phyloP scores from a whole-genome alignment of 2,329 filamentous ascomycete genomes.

The Xylariaceae sp. region DNA sequence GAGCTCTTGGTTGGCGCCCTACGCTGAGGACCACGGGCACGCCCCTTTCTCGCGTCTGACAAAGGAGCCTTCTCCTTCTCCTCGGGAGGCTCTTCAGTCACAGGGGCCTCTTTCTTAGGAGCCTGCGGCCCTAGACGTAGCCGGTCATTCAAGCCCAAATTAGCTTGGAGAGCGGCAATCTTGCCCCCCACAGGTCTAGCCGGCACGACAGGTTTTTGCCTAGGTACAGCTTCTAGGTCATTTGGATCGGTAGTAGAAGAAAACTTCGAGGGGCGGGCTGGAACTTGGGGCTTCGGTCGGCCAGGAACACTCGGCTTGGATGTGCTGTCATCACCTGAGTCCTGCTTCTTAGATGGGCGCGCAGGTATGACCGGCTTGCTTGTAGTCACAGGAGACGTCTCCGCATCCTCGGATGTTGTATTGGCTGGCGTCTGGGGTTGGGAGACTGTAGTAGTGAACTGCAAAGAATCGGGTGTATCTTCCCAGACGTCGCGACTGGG shows the following conservation, averaged over 20 bases:
- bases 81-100: slow-evolving; percentile 49
- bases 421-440: slow-evolving; percentile 43
- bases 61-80: slow-evolving; percentile 74
- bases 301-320: slow-evolving; percentile 47
- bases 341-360: slow-evolving; percentile 41
- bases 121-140: slow-evolving; percentile 80
- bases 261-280: slow-evolving; percentile 45
- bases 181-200: slow-evolving; percentile 75
- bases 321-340: slow-evolving; percentile 27
- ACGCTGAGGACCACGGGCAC: slow-evolving; percentile 82
- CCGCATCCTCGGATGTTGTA: slow-evolving; percentile 39
- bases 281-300: slow-evolving; percentile 57
- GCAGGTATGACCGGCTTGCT: slow-evolving; percentile 60
- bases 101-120: slow-evolving; percentile 68
- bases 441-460: slow-evolving; percentile 71
- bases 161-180: slow-evolving; percentile 85
- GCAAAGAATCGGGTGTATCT: slow-evolving; percentile 79
- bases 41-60: slow-evolving; percentile 81
- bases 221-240: slow-evolving; percentile 44
- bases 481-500: slow-evolving; percentile 95
- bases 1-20: slow-evolving; percentile 58
- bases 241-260: slow-evolving; percentile 37
- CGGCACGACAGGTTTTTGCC: slow-evolving; percentile 80
- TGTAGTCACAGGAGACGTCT: slow-evolving; percentile 33
- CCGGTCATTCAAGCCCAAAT: slow-evolving; percentile 90